Percentiles rank a stretch among this genome's conserved stretches.
These are phyloP conservation scores for Hypoxylon rickii DNA, from an alignment of 495 filamentous ascomycete genomes.

Conservation along the genomic window DNA sequence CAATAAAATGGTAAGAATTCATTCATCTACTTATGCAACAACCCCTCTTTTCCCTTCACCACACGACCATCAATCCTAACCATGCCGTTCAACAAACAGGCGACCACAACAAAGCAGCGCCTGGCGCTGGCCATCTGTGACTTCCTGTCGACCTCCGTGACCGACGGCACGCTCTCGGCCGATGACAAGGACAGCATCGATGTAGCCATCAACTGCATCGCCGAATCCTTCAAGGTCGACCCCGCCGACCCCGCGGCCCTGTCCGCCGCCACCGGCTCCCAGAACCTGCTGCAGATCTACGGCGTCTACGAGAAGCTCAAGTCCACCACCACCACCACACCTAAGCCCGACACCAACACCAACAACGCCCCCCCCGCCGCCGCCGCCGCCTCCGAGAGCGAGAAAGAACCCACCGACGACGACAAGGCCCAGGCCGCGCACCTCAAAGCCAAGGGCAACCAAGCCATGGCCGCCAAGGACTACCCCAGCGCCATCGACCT, in stretches of 20 bases:
- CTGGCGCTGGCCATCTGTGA: constrained; percentile 96
- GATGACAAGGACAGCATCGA: constrained; percentile 93
- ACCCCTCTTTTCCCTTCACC: background rate
- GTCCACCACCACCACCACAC: constrained; percentile 37
- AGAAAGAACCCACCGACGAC: constrained; percentile 51
- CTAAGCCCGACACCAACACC: constrained; percentile 34
- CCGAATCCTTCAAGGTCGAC: constrained; percentile 93
- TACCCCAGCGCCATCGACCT: constrained; percentile 77
- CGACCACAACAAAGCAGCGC: constrained; percentile 83
- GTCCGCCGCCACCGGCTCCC: constrained; percentile 74
- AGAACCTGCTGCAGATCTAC: constrained; percentile 89
- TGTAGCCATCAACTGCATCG: constrained; percentile 89
- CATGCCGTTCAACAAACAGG: constrained; percentile 21
- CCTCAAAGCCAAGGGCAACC: constrained; percentile 90
- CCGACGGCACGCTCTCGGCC: constrained; percentile 81
- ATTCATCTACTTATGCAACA: background rate
- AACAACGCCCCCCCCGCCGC: constrained; percentile 38
- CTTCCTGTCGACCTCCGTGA: constrained; percentile 83
- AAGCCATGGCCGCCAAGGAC: constrained; percentile 90
- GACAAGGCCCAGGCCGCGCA: constrained; percentile 78
- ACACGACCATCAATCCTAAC: background rate
- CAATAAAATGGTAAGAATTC: no score
- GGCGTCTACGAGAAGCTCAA: constrained; percentile 95
- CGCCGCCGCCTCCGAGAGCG: no score
- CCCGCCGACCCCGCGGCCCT: constrained; percentile 73